A percentile compares a stretch with the other conserved stretches of the same genome.
Evolutionary conservation across 139 green algal genomes (phyloP).

Genomic region (Picochlorum costavermella): DNA sequence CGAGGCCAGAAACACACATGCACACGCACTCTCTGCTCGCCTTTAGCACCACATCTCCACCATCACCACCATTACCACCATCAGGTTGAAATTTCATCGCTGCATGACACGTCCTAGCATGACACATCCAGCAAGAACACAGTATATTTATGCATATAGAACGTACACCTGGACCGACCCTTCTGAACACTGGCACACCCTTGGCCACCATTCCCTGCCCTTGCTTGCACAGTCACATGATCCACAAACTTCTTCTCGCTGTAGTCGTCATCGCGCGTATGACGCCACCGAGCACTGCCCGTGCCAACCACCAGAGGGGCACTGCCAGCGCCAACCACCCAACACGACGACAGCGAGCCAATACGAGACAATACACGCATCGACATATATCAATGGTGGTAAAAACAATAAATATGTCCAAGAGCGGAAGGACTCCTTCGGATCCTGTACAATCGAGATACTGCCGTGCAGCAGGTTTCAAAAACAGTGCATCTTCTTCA

Average conservation of each 20-base stretch:
- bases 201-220: constrained; percentile 29
- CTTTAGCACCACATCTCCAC: constrained; percentile 32
- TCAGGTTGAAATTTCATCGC: constrained; percentile 21
- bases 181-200: constrained; percentile 27
- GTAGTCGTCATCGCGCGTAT: neutral
- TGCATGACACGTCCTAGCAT: constrained; percentile 3
- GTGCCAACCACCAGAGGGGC: neutral
- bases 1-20: neutral
- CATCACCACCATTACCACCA: constrained; percentile 38
- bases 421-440: no score
- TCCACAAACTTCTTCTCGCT: constrained; percentile 29
- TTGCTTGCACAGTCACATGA: constrained; percentile 25
- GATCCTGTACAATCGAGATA: no score
- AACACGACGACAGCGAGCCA: no score
- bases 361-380: no score
- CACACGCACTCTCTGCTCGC: constrained; percentile 24
- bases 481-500: no score
- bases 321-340: no score
- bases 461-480: no score
- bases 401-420: no score
- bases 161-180: constrained; percentile 19
- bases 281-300: neutral
- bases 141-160: neutral
- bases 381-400: no score
- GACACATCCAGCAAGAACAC: neutral